Evolutionary conservation across 345 rosid species (phyloP).

Genomic region (Microthlaspi erraticum): DNA sequence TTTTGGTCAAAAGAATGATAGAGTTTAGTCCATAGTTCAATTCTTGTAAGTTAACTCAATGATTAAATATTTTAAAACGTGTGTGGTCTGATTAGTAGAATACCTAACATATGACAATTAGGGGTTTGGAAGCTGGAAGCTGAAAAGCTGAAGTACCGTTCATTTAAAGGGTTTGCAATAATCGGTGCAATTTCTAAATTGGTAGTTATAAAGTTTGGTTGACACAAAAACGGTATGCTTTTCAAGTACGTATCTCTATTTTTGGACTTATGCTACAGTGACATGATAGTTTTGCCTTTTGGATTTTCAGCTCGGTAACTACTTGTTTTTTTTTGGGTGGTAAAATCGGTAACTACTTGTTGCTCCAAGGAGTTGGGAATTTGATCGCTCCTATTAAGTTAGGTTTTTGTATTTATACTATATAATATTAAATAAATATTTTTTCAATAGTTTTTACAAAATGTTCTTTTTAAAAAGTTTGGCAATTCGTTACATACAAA

Average conservation of each 20-base stretch:
- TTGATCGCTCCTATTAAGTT: not conserved
- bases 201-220: conserved; percentile 27
- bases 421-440: not conserved
- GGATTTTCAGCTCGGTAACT: conserved; percentile 8
- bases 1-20: too few relatives aligned
- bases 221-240: conserved; percentile 12
- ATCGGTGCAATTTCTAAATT: conserved; percentile 12
- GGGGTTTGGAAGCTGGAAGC: conserved; percentile 16
- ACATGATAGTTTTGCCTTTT: conserved; percentile 23
- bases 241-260: not conserved
- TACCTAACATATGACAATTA: conserved; percentile 3
- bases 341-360: conserved; percentile 14
- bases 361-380: conserved; percentile 19
- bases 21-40: not conserved
- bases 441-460: not conserved
- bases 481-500: not conserved
- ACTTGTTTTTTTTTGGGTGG: too few relatives aligned
- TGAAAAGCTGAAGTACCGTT: conserved; percentile 34
- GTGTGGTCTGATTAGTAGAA: not conserved
- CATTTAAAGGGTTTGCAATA: conserved; percentile 34
- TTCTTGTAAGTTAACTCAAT: not conserved
- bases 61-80: conserved; percentile 6
- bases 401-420: not conserved
- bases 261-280: conserved; percentile 12
- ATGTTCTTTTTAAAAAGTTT: conserved; percentile 4